Evolutionary conservation across 495 filamentous ascomycete genomes (phyloP), one percentile per base, ranked within the genome.

Genomic region (Penicillium silybi): DNA sequence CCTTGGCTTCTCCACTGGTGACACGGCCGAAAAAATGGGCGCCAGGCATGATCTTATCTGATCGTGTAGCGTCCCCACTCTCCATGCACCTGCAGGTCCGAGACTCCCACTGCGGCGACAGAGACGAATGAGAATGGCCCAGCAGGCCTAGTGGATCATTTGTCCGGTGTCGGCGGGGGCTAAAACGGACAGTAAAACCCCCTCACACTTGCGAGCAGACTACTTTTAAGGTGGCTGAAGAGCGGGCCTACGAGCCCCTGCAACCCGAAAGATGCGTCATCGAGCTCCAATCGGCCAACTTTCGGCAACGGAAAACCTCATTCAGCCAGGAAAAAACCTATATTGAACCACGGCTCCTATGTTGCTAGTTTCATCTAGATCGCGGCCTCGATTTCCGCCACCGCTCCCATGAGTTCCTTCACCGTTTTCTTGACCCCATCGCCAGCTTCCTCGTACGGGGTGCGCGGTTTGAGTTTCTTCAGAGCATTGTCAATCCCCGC

Each of bases 401-500:
- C 44, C 56, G 70, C 70, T 9, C 58, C 72, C 78, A 85, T 80
- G 32, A 70, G 62, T 22, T 56, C 56, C 61, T 67, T 65, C 2
- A 75, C 72, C 54, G 76, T 46, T 59, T 73, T 71, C 47, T 72
- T 76, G 62, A 80, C 76, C 32, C 61, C 71, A 41, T 68, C 73
- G 45, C 59, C 65, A 16, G 82, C 57, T 50, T 73, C 70, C 50
- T 76, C 66, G 66, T 87, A 85, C 41, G 83, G 83, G 52, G 70
- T 77, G 46, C 84, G 71, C 10, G 82, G 79, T 66, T 66, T 68
- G 54, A 86, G 65, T 68, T 75, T 77, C 58, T 76, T 71, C 64
- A 71, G 75, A 6, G 77, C 80, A 26, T 59, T 76, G 65, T 77
- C 75, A 52, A 86, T 80, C 5, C 80, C 80, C 7, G 81, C 84